Base-by-base conservation (phyloP, 2,329 filamentous ascomycete species). In the Ophiocordyceps australis region DNA sequence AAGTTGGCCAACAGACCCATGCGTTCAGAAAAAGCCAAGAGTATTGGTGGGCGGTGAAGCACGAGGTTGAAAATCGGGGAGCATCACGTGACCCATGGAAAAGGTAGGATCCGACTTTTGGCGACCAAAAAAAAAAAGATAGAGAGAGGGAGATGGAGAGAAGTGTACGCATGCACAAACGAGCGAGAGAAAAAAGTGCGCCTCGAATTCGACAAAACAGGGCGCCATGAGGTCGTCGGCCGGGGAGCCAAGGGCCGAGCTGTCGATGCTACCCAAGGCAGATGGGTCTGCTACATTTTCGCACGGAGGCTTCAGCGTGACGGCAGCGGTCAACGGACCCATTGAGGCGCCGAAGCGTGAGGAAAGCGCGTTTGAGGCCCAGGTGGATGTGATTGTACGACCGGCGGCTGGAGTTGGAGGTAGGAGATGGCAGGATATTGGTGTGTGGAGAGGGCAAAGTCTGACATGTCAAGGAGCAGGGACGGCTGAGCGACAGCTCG, bases 251-350 rank as follows among this genome's bases (percentile, higher is more conserved):
- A 52, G 57, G 28, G 65, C 60, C 18, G 47, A 57, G 14, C 46
- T 75, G 9, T 65, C 65, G 17, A 60, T 62, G 35, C 61, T 91
- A 3, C 61, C 69, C 31, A 74, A 74, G 33, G 66, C 79, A 15
- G 80, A 91, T 46, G 81, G 81, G 33, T 91, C 82, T 24, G 78
- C 78, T 9, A 75, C 70, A 8, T 83, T 81, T 46, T 70, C 76
- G 3, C 64, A 74, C 39, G 62, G 69, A 30, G 79, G 82, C 25
- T 92, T 83, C 50, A 75, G 74, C 23, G 66, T 95, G 35, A 68
- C 91, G 28, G 79, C 77, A 29, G 75, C 81, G 10, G 82, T 92
- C 37, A 95, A 93, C 51, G 89, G 86, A 1, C 89, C 89, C 11
- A 70, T 95, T 37, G 89, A 98, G 55, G 81, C 86, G 11, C 72